phyloP scores from a whole-genome alignment of 129 eudicot species.

The Lactuca sativa region DNA sequence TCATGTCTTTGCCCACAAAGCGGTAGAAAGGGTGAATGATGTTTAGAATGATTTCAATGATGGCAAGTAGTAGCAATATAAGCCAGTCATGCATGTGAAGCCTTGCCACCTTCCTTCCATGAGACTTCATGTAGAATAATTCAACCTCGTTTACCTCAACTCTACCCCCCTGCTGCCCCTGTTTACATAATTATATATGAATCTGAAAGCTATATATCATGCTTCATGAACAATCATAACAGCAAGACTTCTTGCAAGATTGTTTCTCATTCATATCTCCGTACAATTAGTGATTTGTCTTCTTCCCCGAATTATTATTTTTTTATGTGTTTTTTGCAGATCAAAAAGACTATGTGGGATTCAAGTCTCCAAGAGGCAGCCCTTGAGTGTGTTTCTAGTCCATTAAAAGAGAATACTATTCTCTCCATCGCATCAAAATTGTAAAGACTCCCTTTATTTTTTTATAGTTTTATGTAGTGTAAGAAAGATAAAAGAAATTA shows the following conservation, averaged over 20 bases:
- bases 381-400: too few relatives aligned
- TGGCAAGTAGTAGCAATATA: constrained; percentile 55
- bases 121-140: constrained; percentile 49
- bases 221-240: too few relatives aligned
- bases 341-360: not conserved
- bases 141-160: constrained; percentile 51
- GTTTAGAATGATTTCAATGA: constrained; percentile 53
- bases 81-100: constrained; percentile 75
- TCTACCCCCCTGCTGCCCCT: constrained; percentile 49
- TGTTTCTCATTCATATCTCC: constrained; percentile 6
- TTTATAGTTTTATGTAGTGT: not conserved
- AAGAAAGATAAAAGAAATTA: not conserved
- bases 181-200: not conserved
- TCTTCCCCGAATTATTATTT: constrained; percentile 1
- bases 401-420: too few relatives aligned
- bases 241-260: not conserved
- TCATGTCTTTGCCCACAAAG: constrained; percentile 72
- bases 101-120: constrained; percentile 63
- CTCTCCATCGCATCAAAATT: too few relatives aligned
- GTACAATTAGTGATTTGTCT: constrained; percentile 8
- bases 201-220: too few relatives aligned
- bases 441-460: too few relatives aligned
- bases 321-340: constrained; percentile 8
- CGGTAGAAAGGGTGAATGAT: constrained; percentile 72
- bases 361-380: too few relatives aligned